Percentiles rank a stretch among this genome's conserved stretches.
These are phyloP conservation scores for Dryas drummondii DNA, from an alignment of 306 rosid species.

Conservation along the genomic window DNA sequence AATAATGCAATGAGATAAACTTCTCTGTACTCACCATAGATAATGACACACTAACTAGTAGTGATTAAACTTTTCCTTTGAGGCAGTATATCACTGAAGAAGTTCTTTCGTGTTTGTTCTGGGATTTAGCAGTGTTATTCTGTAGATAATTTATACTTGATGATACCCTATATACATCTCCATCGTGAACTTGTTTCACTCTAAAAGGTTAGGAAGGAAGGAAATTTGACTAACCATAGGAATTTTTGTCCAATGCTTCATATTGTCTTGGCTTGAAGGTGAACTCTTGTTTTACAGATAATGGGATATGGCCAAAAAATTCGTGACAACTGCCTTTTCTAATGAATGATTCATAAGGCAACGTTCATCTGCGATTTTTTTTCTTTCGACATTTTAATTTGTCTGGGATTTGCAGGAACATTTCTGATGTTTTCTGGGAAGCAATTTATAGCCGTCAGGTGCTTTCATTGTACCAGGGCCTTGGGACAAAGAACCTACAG, in stretches of 20 bases:
- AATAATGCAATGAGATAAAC: neutral
- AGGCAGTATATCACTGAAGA: neutral
- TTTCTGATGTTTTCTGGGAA: conserved; percentile 94
- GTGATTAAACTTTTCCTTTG: neutral
- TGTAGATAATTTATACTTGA: neutral
- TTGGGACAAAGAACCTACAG: conserved; percentile 86
- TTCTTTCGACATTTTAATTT: neutral
- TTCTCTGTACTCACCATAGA: neutral
- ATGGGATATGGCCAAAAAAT: neutral
- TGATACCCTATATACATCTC: neutral
- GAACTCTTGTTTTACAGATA: neutral
- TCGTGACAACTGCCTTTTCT: neutral
- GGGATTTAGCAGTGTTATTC: neutral
- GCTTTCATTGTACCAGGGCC: conserved; percentile 89
- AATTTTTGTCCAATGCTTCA: neutral
- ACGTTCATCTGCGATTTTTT: neutral
- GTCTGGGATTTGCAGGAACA: conserved; percentile 59
- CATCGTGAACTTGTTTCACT: neutral
- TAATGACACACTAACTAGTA: neutral
- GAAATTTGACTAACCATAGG: neutral
- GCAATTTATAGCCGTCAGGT: conserved; percentile 72
- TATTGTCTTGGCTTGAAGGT: neutral
- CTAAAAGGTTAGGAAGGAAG: neutral
- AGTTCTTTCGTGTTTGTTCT: neutral
- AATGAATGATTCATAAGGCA: conserved; percentile 1